These are phyloP conservation scores for Fusarium newnesense DNA, from an alignment of 2,329 filamentous ascomycete genomes.

Conservation along the genomic window DNA sequence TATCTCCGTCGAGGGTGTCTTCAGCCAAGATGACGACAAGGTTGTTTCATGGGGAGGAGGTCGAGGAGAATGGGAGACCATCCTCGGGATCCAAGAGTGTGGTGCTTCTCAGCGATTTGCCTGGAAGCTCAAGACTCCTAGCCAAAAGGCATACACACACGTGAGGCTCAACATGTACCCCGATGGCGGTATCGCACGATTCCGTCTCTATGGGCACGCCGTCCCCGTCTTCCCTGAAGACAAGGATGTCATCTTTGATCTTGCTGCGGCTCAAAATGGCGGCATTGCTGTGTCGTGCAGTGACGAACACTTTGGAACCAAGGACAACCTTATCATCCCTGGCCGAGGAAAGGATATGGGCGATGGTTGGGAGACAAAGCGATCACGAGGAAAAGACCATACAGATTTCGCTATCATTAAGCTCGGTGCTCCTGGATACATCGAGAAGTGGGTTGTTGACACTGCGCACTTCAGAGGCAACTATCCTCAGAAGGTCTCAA, in stretches of 20 bases:
- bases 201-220: conserved; percentile 80
- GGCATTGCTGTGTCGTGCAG: conserved; percentile 80
- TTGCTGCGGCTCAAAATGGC: conserved; percentile 82
- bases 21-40: conserved; percentile 71
- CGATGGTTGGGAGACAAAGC: conserved; percentile 87
- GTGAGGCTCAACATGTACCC: conserved; percentile 86
- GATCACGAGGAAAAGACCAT: conserved; percentile 76
- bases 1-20: conserved; percentile 81
- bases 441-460: conserved; percentile 77
- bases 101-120: conserved; percentile 78
- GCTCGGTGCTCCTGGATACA: conserved; percentile 72
- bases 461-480: conserved; percentile 88
- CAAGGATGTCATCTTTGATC: conserved; percentile 73
- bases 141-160: conserved; percentile 78
- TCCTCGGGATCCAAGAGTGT: conserved; percentile 76
- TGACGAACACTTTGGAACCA: conserved; percentile 86
- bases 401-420: conserved; percentile 84
- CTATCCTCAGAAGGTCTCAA: conserved; percentile 79
- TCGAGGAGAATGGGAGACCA: conserved; percentile 75
- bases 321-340: conserved; percentile 82
- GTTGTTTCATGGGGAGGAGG: conserved; percentile 70
- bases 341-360: conserved; percentile 86
- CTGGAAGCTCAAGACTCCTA: conserved; percentile 72
- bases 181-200: conserved; percentile 84
- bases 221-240: conserved; percentile 80